Base-by-base conservation (phyloP, 2,329 filamentous ascomycete genomes). In the Ciborinia camelliae region DNA sequence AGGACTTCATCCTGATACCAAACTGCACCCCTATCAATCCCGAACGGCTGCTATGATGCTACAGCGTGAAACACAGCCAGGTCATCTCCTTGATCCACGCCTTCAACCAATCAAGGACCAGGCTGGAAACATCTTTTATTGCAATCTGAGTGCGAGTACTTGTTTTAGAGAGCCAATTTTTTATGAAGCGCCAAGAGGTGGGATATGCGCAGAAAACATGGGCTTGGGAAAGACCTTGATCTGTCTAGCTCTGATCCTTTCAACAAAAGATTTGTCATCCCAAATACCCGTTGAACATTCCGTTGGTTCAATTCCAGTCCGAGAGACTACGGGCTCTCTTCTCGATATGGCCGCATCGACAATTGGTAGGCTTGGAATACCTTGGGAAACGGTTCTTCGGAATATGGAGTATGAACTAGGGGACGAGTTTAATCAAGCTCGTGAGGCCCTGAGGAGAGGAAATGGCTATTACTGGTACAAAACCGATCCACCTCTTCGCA, bases 181-280 rank as follows among this genome's bases (percentile, higher is more conserved):
- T 65, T 97, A 94, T 70, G 91, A 95, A 52, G 83, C 86, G 32
- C 84, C 88, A 6, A 82, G 83, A 65, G 92, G 93, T 41, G 94
- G 92, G 3, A 89, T 94, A 18, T 78, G 92, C 18, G 90, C 90
- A 0, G 91, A 95, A 73, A 88, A 90, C 68, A 93, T 93, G 90
- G 89, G 89, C 7, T 79, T 84, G 0, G 93, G 94, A 0, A 98
- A 97, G 78, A 97, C 94, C 0, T 77, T 97, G 32, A 96, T 97
- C 14, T 94, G 90, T 68, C 78, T 98, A 23, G 82, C 89, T 8
- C 78, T 92, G 2, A 87, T 97, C 47, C 79, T 96, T 32, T 88
- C 91, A 3, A 96, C 91, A 0, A 86, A 84, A 70, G 81, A 87
- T 39, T 84, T 93, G 67, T 83, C 87, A 14, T 84, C 91, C 6